These are phyloP conservation scores for Sugiyamaella sp. DNA, from an alignment of 1,139 yeast genomes.

Conservation along the genomic window DNA sequence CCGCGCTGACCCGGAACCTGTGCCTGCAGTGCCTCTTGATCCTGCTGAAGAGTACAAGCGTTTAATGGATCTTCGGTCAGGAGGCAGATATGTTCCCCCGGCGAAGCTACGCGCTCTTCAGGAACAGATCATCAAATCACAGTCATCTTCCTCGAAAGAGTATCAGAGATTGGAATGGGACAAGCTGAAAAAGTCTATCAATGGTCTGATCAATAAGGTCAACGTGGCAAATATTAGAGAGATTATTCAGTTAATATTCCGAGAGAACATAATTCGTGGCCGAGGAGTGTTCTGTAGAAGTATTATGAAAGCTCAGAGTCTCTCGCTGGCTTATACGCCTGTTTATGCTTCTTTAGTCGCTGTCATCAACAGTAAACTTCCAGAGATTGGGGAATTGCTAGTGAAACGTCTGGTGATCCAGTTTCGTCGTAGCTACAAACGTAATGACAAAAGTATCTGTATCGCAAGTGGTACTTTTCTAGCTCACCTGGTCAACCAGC, in stretches of 20 bases:
- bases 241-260: slow-evolving; percentile 54
- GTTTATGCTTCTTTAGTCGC: slow-evolving; percentile 62
- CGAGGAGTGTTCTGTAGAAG: slow-evolving; percentile 61
- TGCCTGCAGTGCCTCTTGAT: slow-evolving; percentile 26
- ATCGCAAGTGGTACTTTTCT: slow-evolving; percentile 53
- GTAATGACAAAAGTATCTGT: slow-evolving; percentile 52
- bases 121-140: slow-evolving; percentile 43
- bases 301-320: slow-evolving; percentile 59
- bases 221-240: slow-evolving; percentile 52
- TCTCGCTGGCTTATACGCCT: slow-evolving; percentile 48
- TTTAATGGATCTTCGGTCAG: slow-evolving; percentile 47
- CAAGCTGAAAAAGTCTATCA: slow-evolving; percentile 51
- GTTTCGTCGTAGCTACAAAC: slow-evolving; percentile 58
- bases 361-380: slow-evolving; percentile 67
- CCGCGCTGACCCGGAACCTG: too few species aligned
- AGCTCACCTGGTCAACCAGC: slow-evolving; percentile 66
- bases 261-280: slow-evolving; percentile 59
- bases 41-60: slow-evolving; percentile 46
- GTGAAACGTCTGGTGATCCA: slow-evolving; percentile 58
- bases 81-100: slow-evolving; percentile 58
- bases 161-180: slow-evolving; percentile 62
- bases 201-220: slow-evolving; percentile 52
- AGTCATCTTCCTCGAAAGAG: slow-evolving; percentile 42
- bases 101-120: slow-evolving; percentile 51
- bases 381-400: slow-evolving; percentile 66